These are phyloP conservation scores for Ilyonectria mors-panacis DNA, from an alignment of 2,329 filamentous ascomycete genomes.

Conservation along the genomic window DNA sequence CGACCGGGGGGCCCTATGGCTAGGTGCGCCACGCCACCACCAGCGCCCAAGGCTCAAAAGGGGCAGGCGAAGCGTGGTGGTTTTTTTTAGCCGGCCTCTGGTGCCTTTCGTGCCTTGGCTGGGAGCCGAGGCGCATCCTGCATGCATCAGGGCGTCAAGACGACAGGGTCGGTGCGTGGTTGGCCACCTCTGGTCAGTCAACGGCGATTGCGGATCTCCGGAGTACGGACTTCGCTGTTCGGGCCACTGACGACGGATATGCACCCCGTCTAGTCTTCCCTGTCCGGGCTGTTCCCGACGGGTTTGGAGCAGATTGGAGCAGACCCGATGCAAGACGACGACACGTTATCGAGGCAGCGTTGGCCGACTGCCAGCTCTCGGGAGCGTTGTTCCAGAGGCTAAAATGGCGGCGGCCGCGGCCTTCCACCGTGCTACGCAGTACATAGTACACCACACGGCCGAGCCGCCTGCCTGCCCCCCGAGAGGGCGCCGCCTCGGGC, in stretches of 20 bases:
- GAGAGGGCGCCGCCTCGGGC: neutral
- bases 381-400: neutral
- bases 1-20: neutral
- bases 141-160: neutral
- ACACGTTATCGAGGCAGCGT: neutral
- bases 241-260: neutral
- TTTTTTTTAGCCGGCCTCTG: constrained; percentile 10
- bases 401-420: neutral
- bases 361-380: neutral
- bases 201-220: neutral
- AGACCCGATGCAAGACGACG: neutral
- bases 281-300: no score
- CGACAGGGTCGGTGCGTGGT: neutral
- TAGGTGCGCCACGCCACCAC: constrained; percentile 24
- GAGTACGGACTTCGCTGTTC: neutral
- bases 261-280: neutral
- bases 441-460: neutral
- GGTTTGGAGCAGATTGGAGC: no score
- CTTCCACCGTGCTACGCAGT: neutral
- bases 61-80: constrained; percentile 27
- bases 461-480: neutral
- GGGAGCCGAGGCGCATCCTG: neutral
- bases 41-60: constrained; percentile 25
- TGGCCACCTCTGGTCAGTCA: neutral
- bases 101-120: neutral